Evolutionary conservation across 2,329 filamentous ascomycete species (phyloP), one percentile per base, ranked within the genome.

Genomic region (Xylariaceae sp.): DNA sequence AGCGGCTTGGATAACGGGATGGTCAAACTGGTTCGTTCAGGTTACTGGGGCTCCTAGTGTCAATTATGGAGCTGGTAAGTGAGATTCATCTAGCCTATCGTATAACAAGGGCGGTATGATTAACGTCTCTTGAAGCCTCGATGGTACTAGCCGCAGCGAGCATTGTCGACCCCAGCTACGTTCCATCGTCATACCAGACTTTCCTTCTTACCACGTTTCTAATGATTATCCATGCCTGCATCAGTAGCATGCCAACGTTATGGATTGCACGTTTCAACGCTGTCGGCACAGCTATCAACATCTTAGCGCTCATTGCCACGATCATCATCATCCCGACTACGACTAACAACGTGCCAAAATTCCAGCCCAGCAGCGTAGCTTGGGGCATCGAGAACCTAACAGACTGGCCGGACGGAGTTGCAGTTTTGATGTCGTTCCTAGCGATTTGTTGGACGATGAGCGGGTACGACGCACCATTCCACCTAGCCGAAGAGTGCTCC

Each of bases 401-500:
- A 0, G 82, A 86, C 41, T 91, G 84, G 68, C 87, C 88, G 0
- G 79, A 86, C 51, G 88, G 88, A 16, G 76, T 91, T 17, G 82
- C 86, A 0, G 79, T 91, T 0, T 76, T 91, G 23, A 90, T 91
- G 87, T 85, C 82, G 19, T 92, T 91, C 69, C 51, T 73, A 21
- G 62, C 69, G 4, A 72, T 71, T 45, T 72, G 71, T 31, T 73
- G 69, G 69, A 73, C 70, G 4, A 72, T 72, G 69, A 70, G 67
- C 36, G 70, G 70, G 2, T 72, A 71, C 47, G 69, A 71, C 23
- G 67, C 67, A 11, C 66, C 65, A 23, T 91, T 91, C 71, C 88
- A 91, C 73, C 73, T 91, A n/a, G 82, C 85, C 3, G 88, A 92
- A 68, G 88, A 92, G 72, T 91, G 88, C 72, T 87, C 85, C 58